Evolutionary conservation across 164 flowering plant species (phyloP).

Genomic region (Stephania cephalantha): DNA sequence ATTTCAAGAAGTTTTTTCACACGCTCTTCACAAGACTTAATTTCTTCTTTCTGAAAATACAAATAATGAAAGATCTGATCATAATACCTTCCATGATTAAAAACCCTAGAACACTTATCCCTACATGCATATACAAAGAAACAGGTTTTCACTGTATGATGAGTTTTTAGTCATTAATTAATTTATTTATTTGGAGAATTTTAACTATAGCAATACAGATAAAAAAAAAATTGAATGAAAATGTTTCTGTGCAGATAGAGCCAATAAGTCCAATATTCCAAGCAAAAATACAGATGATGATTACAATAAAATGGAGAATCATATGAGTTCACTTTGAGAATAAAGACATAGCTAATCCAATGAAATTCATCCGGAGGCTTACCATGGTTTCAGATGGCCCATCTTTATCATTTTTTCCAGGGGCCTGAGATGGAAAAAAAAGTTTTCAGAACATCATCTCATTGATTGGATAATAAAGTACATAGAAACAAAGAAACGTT

Average conservation of each 20-base stretch:
- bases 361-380: constrained; percentile 19
- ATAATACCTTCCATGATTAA: neutral
- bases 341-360: neutral
- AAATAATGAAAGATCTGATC: neutral
- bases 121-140: neutral
- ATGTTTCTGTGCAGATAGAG: neutral
- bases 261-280: no score
- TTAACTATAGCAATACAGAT: neutral
- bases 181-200: neutral
- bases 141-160: neutral
- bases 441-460: neutral
- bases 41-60: constrained; percentile 78
- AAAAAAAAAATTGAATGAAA: neutral
- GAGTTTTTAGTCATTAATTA: neutral
- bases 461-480: neutral
- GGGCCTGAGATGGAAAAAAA: constrained; percentile 49
- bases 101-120: neutral
- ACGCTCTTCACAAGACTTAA: constrained; percentile 78
- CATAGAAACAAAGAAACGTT: neutral
- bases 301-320: no score
- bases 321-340: no score
- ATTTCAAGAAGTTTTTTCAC: constrained; percentile 85
- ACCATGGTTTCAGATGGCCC: constrained; percentile 87
- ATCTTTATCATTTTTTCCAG: constrained; percentile 92
- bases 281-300: no score